Base-by-base conservation (phyloP, 148 eudicot genomes). In the Silene uniflora region DNA sequence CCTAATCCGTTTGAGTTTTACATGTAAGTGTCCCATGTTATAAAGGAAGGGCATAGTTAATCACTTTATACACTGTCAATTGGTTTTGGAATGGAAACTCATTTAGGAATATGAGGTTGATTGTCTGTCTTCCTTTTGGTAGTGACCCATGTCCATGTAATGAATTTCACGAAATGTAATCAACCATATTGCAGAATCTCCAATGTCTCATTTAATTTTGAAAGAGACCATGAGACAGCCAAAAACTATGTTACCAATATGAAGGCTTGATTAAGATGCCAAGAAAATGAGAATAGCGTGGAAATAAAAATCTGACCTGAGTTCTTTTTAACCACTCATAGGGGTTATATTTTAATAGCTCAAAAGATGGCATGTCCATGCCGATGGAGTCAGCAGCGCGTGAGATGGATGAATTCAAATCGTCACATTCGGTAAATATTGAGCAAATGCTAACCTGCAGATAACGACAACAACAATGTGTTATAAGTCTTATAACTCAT, bases 351-450 rank as follows among this genome's bases (percentile, higher is more conserved):
- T 82, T 85, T 24, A 82, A 79, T 64, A 91, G 86, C 79, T 91
- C 81, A 86, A 86, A 94, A 72, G 22, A 75, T 52, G 98, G 98
- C 69, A 77, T 81, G 79, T 88, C 88, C 86, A 94, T 85, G 75
- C 97, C 97, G 71, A 91, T 85, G 11, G 98, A 91, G 76, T 89
- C 85, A n/a, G 90, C 91, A 68, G 98, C 98, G 78, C 47, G 85
- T 69, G 86, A 81, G 82, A 94, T 86, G 88, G 89, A 84, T 66
- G 85, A 71, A 46, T 81, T 74, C 78, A 94, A 89, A 84, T 94
- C 96, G 73, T 84, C 82, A 75, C 77, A 59, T 69, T 85, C 86
- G 12, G 83, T 13, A 82, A 89, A 94, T 73, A 89, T 89, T 68
- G 96, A 90, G 84, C 85, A 88, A 61, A 94, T 88, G 83, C 82